Conservation (phyloP, 495 filamentous ascomycete genomes). For the Copromyces sp. region DNA sequence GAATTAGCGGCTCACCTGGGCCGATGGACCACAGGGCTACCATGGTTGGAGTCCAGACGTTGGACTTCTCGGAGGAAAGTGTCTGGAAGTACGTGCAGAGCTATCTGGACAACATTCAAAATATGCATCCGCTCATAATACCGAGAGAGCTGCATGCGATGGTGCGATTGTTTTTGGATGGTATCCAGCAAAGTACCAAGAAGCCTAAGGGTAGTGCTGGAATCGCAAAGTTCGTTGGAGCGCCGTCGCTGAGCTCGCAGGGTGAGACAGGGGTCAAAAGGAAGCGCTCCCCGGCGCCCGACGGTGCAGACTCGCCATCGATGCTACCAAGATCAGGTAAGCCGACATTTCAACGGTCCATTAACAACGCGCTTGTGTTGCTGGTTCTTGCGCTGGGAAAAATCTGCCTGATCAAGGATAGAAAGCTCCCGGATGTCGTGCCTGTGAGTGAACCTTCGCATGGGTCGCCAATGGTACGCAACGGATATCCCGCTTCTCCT, state of each 20-base stretch:
- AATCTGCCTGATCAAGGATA: slow-evolving; percentile 57
- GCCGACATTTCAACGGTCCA: slow-evolving; percentile 43
- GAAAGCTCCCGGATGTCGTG: slow-evolving; percentile 49
- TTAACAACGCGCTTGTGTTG: slow-evolving; percentile 67
- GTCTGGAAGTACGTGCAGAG: slow-evolving; percentile 55
- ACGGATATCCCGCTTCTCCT: slow-evolving; percentile 37
- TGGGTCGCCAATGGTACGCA: slow-evolving; percentile 37
- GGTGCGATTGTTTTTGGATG: slow-evolving; percentile 39
- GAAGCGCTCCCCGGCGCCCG: slow-evolving; percentile 41
- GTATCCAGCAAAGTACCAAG: slow-evolving; percentile 21
- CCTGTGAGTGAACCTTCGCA: slow-evolving; percentile 32
- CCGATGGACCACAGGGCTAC: slow-evolving; percentile 38
- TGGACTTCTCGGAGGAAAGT: slow-evolving; percentile 53
- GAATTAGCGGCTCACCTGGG: slow-evolving; percentile 34
- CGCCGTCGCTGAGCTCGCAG: slow-evolving; percentile 5
- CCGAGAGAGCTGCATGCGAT: slow-evolving; percentile 38
- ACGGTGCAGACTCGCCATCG: slow-evolving; percentile 23
- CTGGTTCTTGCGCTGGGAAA: slow-evolving; percentile 79
- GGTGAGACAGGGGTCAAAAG: slow-evolving; percentile 45
- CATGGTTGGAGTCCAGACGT: slow-evolving; percentile 37
- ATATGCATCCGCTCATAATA: slow-evolving; percentile 77
- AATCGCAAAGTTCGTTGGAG: slow-evolving; percentile 21
- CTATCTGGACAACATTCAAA: slow-evolving; percentile 73
- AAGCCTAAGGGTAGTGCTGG: slow-evolving; percentile 10
- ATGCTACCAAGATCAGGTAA: slow-evolving; percentile 24